These are phyloP conservation scores for Amanita rimosa DNA, from an alignment of 768 basidiomycete genomes.

Conservation along the genomic window DNA sequence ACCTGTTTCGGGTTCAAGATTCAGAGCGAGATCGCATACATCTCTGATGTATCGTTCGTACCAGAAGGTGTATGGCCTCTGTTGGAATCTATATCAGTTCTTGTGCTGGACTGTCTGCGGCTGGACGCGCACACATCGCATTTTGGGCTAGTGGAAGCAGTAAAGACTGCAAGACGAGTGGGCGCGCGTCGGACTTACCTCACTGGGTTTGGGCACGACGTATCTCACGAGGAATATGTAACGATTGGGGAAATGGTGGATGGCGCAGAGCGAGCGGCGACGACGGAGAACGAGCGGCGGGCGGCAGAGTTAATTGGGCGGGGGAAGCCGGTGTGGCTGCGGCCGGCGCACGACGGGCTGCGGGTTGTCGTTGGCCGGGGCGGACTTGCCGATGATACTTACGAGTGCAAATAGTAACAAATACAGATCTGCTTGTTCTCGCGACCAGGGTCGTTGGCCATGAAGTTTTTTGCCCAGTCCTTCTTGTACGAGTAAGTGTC, in stretches of 20 bases:
- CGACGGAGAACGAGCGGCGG: slow-evolving; percentile 22
- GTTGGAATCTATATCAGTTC: slow-evolving; percentile 36
- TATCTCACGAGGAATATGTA: slow-evolving; percentile 68
- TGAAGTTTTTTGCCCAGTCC: slow-evolving; percentile 49
- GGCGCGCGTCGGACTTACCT: slow-evolving; percentile 57
- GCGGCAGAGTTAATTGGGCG: slow-evolving; percentile 37
- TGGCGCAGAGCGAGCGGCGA: slow-evolving; percentile 19
- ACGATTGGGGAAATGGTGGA: slow-evolving; percentile 46
- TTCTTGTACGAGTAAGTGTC: slow-evolving; percentile 41
- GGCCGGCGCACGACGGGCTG: slow-evolving; percentile 71
- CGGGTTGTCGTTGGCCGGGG: slow-evolving; percentile 34
- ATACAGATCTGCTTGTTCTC: background rate
- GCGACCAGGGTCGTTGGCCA: slow-evolving; percentile 23
- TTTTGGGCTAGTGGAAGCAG: slow-evolving; percentile 57
- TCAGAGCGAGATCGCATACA: slow-evolving; percentile 56
- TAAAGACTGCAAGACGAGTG: slow-evolving; percentile 43
- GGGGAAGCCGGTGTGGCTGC: slow-evolving; percentile 43
- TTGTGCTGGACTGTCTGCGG: slow-evolving; percentile 71
- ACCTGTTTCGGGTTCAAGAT: slow-evolving; percentile 62
- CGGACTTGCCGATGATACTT: slow-evolving; percentile 42
- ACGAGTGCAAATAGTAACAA: slow-evolving; percentile 14
- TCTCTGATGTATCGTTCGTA: slow-evolving; percentile 77
- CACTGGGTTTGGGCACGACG: slow-evolving; percentile 67
- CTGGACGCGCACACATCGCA: slow-evolving; percentile 65
- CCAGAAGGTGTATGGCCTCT: slow-evolving; percentile 62